These are phyloP conservation scores for Suaeda aralocaspica DNA, from an alignment of 148 eudicot genomes.

Conservation along the genomic window DNA sequence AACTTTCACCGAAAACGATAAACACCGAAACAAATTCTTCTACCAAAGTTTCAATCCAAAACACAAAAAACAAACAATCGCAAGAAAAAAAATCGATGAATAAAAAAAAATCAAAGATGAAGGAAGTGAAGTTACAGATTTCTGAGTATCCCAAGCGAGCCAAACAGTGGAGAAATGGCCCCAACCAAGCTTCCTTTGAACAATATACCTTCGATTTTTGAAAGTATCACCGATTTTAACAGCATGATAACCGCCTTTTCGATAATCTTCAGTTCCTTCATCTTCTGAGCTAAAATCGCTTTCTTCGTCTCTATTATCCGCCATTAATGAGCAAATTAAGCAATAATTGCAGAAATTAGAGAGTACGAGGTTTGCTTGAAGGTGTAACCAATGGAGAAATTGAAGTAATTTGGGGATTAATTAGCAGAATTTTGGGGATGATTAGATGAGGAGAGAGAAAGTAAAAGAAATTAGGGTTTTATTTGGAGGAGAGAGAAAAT, in stretches of 20 bases:
- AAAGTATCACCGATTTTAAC: slow-evolving; percentile 66
- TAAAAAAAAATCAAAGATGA: background rate
- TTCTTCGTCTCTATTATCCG: slow-evolving; percentile 29
- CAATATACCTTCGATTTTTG: slow-evolving; percentile 58
- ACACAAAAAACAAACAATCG: background rate
- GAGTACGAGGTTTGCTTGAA: background rate
- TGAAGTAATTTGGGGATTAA: background rate
- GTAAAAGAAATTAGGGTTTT: slow-evolving; percentile 25
- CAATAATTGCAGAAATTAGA: background rate
- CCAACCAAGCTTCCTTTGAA: slow-evolving; percentile 89
- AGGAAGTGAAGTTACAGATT: slow-evolving; percentile 39
- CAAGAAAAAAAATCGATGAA: background rate
- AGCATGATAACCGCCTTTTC: slow-evolving; percentile 68
- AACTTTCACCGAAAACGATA: background rate
- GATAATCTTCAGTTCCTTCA: slow-evolving; percentile 44
- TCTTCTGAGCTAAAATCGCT: slow-evolving; percentile 44
- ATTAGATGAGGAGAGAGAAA: slow-evolving; percentile 4
- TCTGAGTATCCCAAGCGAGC: slow-evolving; percentile 78
- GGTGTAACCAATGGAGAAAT: background rate
- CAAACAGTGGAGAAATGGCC: slow-evolving; percentile 93
- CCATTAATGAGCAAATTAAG: slow-evolving; percentile 11
- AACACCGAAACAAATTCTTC: background rate
- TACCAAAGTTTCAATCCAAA: background rate
- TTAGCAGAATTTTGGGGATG: background rate
- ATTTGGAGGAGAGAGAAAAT: background rate